phyloP scores from a whole-genome alignment of 2,329 filamentous ascomycete species.

The Dactylellina sp. region DNA sequence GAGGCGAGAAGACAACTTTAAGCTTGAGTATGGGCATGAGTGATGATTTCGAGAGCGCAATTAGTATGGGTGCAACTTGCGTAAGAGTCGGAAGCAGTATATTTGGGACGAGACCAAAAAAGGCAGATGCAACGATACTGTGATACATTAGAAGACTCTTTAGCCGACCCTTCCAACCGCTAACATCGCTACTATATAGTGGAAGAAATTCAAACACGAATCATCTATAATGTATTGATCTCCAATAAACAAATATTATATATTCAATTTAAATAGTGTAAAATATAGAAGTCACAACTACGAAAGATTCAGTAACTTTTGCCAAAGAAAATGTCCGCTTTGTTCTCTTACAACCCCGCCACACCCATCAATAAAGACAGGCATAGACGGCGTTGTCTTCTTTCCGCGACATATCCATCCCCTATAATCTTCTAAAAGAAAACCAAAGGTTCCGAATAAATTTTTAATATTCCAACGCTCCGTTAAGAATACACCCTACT shows the following conservation, averaged over 20 bases:
- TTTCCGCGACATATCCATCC: slow-evolving; percentile 47
- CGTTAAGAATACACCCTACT: slow-evolving; percentile 80
- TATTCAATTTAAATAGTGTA: too few relatives aligned
- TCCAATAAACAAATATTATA: too few relatives aligned
- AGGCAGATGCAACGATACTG: slow-evolving; percentile 72
- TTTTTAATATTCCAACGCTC: slow-evolving; percentile 79
- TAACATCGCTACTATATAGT: too few relatives aligned
- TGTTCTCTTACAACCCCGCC: slow-evolving; percentile 62
- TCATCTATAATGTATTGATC: too few relatives aligned
- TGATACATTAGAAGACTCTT: slow-evolving; percentile 2
- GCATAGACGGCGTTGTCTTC: slow-evolving; percentile 53
- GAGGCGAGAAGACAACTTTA: slow-evolving; percentile 39
- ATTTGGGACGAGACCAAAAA: slow-evolving; percentile 84
- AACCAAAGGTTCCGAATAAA: slow-evolving; percentile 59
- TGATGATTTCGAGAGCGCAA: slow-evolving; percentile 90
- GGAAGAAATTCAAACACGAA: too few relatives aligned
- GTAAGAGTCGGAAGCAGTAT: slow-evolving; percentile 94
- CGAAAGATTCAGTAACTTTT: too few relatives aligned
- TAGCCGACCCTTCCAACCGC: too few relatives aligned
- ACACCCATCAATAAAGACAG: slow-evolving; percentile 56
- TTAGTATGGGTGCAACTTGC: slow-evolving; percentile 84
- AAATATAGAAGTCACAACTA: too few relatives aligned
- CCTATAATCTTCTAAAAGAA: slow-evolving; percentile 5
- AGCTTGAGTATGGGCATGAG: slow-evolving; percentile 71
- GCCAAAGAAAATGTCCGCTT: slow-evolving; percentile 59